phyloP scores from a whole-genome alignment of 129 eudicot species.

The Centrapalus pauciflorus region DNA sequence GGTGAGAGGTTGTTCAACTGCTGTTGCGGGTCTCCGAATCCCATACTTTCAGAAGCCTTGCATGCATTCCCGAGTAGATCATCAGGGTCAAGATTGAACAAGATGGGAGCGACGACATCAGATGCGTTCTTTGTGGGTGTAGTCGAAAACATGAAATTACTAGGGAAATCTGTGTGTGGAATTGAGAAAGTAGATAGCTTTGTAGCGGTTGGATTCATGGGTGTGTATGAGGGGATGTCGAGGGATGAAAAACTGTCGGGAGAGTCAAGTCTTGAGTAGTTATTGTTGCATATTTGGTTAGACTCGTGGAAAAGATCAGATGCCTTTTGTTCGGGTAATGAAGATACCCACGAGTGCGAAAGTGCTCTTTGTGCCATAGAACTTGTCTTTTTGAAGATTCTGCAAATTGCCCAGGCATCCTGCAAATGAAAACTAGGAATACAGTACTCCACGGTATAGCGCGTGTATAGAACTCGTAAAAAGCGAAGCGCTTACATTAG shows the following conservation, averaged over 20 bases:
- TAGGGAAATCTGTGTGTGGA: constrained; percentile 30
- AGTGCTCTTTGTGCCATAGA: constrained; percentile 78
- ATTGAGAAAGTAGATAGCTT: constrained; percentile 21
- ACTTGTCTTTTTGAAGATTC: constrained; percentile 85
- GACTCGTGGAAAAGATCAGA: constrained; percentile 33
- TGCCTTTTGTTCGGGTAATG: constrained; percentile 43
- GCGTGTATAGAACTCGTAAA: not conserved
- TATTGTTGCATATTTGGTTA: not conserved
- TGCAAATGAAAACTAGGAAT: constrained; percentile 9
- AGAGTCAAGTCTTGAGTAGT: constrained; percentile 25
- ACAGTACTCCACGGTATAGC: not conserved
- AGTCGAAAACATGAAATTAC: constrained; percentile 47
- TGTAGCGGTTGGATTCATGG: constrained; percentile 25
- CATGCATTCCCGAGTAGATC: constrained; percentile 23
- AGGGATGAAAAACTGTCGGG: constrained; percentile 40
- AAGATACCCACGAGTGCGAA: constrained; percentile 66
- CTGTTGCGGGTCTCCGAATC: constrained; percentile 41
- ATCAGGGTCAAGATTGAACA: constrained; percentile 30
- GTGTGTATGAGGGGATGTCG: constrained; percentile 39
- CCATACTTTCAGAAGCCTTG: constrained; percentile 22
- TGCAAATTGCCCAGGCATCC: constrained; percentile 97
- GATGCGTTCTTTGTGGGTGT: constrained; percentile 21
- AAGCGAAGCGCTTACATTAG: constrained; percentile 39
- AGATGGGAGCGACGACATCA: constrained; percentile 37
- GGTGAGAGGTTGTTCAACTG: constrained; percentile 37